Base-by-base conservation (phyloP, 306 rosid species). In the Prunus mume region DNA sequence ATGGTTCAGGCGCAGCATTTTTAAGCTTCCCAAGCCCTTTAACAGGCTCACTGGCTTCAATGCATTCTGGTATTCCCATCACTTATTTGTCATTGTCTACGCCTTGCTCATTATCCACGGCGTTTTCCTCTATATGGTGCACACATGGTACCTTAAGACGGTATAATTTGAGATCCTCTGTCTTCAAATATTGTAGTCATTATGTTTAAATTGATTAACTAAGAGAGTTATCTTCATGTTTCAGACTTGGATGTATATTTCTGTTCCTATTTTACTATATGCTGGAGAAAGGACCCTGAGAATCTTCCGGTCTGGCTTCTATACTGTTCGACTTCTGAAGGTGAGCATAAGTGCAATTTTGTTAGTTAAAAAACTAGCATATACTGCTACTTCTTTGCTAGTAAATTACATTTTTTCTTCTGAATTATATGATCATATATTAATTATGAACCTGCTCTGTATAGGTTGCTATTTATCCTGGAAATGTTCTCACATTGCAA, bases 31-130 rank as follows among this genome's bases (percentile, higher is more conserved):
- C 50, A 90, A 85, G 84, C 99, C 99, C 54, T 87, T 96, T 82
- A 89, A 84, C 74, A 87, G 96, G 87, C 91, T 93, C 75, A 96
- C 97, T 13, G 99, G 99, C 70, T 96, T 79, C 88, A 96, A 96
- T 68, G 98, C 99, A 72, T 96, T 96, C 86, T 96, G 99, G 98
- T 96, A 96, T 88, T 96, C 99, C 49, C 99, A 96, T 84, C 99
- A 96, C 84, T 91, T 92, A 54, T 92, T 96, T 85, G 92, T 92
- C 88, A 78, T 96, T 65, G 99, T 92, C 75, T 96, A 96, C 66
- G 76, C 77, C 83, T 87, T 96, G 84, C 97, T 96, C 78, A 34
- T 96, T 78, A 13, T 91, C 84, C 99, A 96, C 69, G 99, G 99
- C 52, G 56, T 27, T 75, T 82, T 79, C 69, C 88, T 93, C 79